phyloP scores from a whole-genome alignment of 2,329 filamentous ascomycete genomes.

The Microcyclospora tardicrescens region DNA sequence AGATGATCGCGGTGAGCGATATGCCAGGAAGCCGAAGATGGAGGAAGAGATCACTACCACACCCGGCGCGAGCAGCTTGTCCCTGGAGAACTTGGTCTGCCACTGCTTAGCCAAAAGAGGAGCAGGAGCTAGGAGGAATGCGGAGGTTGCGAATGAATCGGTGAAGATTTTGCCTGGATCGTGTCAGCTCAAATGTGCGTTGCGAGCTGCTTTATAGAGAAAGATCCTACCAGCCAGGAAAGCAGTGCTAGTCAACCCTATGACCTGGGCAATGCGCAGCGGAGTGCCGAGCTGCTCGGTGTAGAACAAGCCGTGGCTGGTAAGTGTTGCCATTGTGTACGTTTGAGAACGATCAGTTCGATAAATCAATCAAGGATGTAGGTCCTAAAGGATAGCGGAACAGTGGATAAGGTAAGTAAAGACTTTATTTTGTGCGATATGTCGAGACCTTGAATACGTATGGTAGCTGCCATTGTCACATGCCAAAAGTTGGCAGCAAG shows the following conservation, averaged over 20 bases:
- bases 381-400: no score
- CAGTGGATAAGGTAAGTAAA: no score
- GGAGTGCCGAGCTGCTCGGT: slow-evolving; percentile 1
- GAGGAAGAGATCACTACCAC: slow-evolving; percentile 29
- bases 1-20: slow-evolving; percentile 19
- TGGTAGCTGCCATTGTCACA: background rate
- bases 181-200: background rate
- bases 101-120: slow-evolving; percentile 45
- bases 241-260: slow-evolving; percentile 40
- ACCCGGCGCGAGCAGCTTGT: slow-evolving; percentile 28
- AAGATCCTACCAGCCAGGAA: slow-evolving; percentile 28
- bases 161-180: slow-evolving; percentile 22
- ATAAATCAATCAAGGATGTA: no score
- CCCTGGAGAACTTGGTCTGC: slow-evolving; percentile 30
- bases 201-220: background rate
- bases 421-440: no score
- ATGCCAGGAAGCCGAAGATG: slow-evolving; percentile 37
- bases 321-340: slow-evolving; percentile 1
- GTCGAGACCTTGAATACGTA: no score
- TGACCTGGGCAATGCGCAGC: slow-evolving; percentile 36
- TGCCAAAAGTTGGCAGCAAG: background rate
- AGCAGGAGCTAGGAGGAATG: slow-evolving; percentile 43
- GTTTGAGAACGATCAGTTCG: background rate
- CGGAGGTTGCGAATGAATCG: slow-evolving; percentile 34
- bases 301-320: slow-evolving; percentile 2